These are phyloP conservation scores for Dendryphion nanum DNA, from an alignment of 2,329 filamentous ascomycete species.

Conservation along the genomic window DNA sequence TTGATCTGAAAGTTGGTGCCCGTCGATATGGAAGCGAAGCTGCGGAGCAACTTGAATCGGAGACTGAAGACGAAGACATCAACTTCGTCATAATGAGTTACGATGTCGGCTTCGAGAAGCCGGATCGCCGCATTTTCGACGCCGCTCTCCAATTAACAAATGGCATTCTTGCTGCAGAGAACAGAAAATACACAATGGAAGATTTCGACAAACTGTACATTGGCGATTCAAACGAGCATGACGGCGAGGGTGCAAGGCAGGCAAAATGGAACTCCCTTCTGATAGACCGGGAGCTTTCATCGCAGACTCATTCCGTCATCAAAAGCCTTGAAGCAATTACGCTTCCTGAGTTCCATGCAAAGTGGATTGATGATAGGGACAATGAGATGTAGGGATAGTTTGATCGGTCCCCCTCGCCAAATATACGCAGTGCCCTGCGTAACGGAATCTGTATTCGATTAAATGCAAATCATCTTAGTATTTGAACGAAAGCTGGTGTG, in stretches of 20 bases:
- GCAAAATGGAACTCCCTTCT: constrained; percentile 51
- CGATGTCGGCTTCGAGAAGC: constrained; percentile 62
- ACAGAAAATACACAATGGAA: constrained; percentile 5
- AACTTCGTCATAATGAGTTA: constrained; percentile 64
- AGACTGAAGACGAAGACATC: constrained; percentile 38
- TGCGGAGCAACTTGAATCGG: constrained; percentile 20
- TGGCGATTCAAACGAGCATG: constrained; percentile 54
- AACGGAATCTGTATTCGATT: no score
- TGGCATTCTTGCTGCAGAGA: constrained; percentile 24
- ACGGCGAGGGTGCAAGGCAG: constrained; percentile 47
- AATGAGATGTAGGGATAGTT: no score
- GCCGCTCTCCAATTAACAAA: constrained; percentile 50
- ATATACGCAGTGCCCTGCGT: no score
- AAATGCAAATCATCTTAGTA: no score
- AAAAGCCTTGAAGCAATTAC: no score
- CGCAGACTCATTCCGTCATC: no score
- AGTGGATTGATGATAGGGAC: no score
- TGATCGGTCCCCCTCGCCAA: no score
- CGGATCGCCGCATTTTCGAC: constrained; percentile 55
- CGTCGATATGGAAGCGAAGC: constrained; percentile 12
- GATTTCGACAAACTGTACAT: constrained; percentile 51
- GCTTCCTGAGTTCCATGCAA: no score
- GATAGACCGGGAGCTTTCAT: constrained; percentile 34
- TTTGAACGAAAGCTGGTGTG: no score
- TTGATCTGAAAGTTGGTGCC: constrained; percentile 50